These are phyloP conservation scores for Starmera caribaea DNA, from an alignment of 805 yeast genomes.

Conservation along the genomic window DNA sequence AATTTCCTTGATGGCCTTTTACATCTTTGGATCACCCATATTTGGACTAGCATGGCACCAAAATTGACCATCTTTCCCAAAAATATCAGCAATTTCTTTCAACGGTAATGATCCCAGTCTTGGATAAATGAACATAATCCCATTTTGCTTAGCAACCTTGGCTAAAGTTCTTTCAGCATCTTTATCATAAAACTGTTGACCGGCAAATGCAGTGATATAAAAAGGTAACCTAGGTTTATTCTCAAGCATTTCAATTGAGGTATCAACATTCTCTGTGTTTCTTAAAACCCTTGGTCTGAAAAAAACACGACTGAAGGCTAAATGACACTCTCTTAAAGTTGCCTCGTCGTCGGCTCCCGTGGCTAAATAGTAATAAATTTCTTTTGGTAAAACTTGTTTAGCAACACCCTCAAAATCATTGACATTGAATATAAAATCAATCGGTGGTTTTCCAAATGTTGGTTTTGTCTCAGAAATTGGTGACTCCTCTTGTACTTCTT, in stretches of 20 bases:
- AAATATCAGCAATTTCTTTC: slow-evolving; percentile 29
- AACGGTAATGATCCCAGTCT: slow-evolving; percentile 30
- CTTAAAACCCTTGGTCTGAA: slow-evolving; percentile 36
- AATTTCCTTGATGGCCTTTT: too few species aligned
- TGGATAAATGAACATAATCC: slow-evolving; percentile 40
- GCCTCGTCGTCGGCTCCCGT: slow-evolving; percentile 44
- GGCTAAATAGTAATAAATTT: slow-evolving; percentile 32
- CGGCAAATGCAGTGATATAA: slow-evolving; percentile 40
- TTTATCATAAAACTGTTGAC: slow-evolving; percentile 30
- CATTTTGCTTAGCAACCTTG: slow-evolving; percentile 28
- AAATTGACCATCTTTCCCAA: too few species aligned
- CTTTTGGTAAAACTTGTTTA: slow-evolving; percentile 20
- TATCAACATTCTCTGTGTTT: slow-evolving; percentile 25
- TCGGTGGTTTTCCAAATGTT: too few species aligned
- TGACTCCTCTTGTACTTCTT: too few species aligned
- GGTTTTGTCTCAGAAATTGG: too few species aligned
- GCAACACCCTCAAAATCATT: slow-evolving; percentile 34
- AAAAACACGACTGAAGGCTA: slow-evolving; percentile 30
- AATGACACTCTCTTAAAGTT: slow-evolving; percentile 33
- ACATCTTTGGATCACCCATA: too few species aligned
- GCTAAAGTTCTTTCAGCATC: slow-evolving; percentile 35
- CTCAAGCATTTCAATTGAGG: slow-evolving; percentile 39
- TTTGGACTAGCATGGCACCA: too few species aligned
- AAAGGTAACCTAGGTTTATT: slow-evolving; percentile 34
- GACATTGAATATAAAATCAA: slow-evolving; percentile 19